Base-by-base conservation (phyloP, 2,329 filamentous ascomycete species). In the Neopestalotiopsis clavispora region DNA sequence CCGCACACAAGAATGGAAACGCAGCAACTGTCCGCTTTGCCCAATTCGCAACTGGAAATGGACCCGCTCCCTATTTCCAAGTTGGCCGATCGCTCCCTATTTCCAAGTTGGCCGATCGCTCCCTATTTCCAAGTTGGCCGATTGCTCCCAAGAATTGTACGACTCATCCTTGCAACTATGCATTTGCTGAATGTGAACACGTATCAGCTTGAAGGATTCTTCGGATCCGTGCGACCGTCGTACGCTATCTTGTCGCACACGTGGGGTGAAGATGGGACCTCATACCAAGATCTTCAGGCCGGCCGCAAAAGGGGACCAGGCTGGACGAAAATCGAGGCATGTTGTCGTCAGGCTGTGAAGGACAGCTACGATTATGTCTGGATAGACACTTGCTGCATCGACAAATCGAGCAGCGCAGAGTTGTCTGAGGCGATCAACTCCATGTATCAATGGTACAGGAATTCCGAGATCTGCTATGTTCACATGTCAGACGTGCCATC, bases 221-320 rank as follows among this genome's bases (percentile, higher is more conserved):
- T 32, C 6, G 34, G n/a, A 45, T n/a, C 17, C 32, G 9, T 5
- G 10, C 58, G 32, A 30, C 65, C 65, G 10, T 7, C 30, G 0
- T 82, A 81, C 65, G 78, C 75, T 17, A 81, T 81, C 30, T 73
- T 82, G 1, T 81, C 78, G 1, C 80, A 81, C 59, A 80, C 76
- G 0, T 81, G 80, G 78, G 74, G 72, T 6, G 67, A 72, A 0
- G 74, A 76, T 0, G 78, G 80, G 61, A 72, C 79, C 1, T 70
- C 70, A 1, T 76, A 77, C 30, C 72, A 78, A 20, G 74, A 78
- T 28, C 70, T 73, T 14, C 10, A 17, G 67, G 17, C 17, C 30
- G 9, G 9, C 4, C 58, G 7, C 38, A 40, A 34, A 30, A 34
- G 14, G 2, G 14, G 59, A 42, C 7, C 62, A 45, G 58, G 40